phyloP scores from a whole-genome alignment of 148 eudicot species.

The Silene conica region DNA sequence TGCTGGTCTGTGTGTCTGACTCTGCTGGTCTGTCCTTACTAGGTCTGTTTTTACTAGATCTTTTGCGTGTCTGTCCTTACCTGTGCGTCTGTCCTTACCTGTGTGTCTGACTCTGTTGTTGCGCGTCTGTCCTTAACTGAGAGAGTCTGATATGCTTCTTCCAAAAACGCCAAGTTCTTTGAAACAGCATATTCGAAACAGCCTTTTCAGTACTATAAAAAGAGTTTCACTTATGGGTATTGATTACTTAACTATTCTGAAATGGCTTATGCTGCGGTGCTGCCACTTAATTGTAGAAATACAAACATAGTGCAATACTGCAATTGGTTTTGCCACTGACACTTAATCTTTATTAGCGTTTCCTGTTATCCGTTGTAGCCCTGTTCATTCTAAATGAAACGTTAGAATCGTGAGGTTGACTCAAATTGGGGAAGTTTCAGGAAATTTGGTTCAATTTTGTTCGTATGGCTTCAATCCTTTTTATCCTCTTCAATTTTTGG shows the following conservation, averaged over 20 bases:
- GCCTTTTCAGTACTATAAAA: too few relatives aligned
- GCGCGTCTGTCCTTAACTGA: too few relatives aligned
- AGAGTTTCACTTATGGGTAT: background rate
- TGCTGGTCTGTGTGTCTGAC: too few relatives aligned
- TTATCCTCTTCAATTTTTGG: background rate
- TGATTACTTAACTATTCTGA: background rate
- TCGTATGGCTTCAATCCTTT: background rate
- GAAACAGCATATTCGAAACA: too few relatives aligned
- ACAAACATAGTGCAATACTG: background rate
- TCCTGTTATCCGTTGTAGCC: too few relatives aligned
- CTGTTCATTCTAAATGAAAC: background rate
- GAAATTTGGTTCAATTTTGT: background rate
- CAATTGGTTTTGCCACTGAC: background rate
- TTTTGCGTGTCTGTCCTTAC: too few relatives aligned
- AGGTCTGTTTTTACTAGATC: too few relatives aligned
- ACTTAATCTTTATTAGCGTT: background rate
- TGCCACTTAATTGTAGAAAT: background rate
- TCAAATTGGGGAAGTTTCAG: background rate
- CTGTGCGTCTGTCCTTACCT: too few relatives aligned
- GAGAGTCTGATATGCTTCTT: too few relatives aligned
- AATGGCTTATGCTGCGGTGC: background rate
- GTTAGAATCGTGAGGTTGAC: background rate
- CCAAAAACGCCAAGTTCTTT: too few relatives aligned
- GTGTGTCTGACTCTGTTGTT: too few relatives aligned
- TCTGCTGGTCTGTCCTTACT: too few relatives aligned